Evolutionary conservation across 306 rosid species (phyloP).

Genomic region (Ziziphus jujuba): DNA sequence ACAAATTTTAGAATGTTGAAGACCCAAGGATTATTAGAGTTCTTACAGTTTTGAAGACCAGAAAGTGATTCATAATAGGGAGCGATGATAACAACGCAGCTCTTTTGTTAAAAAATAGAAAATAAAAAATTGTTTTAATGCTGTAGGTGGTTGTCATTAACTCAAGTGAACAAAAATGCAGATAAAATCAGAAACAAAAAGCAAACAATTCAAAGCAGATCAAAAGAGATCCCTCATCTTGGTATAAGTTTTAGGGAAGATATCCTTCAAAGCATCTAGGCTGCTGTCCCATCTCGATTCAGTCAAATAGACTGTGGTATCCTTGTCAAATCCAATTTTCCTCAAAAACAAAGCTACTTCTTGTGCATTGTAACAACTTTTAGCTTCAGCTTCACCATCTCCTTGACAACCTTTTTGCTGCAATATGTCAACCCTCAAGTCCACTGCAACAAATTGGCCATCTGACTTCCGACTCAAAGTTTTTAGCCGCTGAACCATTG

Average conservation of each 20-base stretch:
- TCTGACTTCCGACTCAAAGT: constrained; percentile 83
- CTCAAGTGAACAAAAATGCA: neutral
- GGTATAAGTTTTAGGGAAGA: constrained; percentile 84
- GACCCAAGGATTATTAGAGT: neutral
- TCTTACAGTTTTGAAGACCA: no score
- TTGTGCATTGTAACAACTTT: constrained; percentile 77
- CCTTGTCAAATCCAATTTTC: constrained; percentile 78
- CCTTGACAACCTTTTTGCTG: constrained; percentile 77
- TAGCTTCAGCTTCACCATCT: constrained; percentile 55
- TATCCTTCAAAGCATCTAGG: constrained; percentile 85
- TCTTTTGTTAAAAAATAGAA: no score
- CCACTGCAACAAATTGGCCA: constrained; percentile 82
- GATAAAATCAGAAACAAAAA: neutral
- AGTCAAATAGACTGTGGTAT: constrained; percentile 85
- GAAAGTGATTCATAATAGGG: no score
- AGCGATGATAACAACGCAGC: no score
- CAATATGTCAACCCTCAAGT: constrained; percentile 85
- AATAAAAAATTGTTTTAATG: no score
- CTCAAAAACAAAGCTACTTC: constrained; percentile 79
- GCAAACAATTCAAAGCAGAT: neutral
- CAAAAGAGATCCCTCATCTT: constrained; percentile 55
- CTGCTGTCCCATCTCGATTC: constrained; percentile 87
- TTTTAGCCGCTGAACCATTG: constrained; percentile 77
- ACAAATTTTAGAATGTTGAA: neutral
- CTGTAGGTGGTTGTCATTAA: no score